Conservation (phyloP, 2,329 filamentous ascomycete species). For the Verticillium dahliae region DNA sequence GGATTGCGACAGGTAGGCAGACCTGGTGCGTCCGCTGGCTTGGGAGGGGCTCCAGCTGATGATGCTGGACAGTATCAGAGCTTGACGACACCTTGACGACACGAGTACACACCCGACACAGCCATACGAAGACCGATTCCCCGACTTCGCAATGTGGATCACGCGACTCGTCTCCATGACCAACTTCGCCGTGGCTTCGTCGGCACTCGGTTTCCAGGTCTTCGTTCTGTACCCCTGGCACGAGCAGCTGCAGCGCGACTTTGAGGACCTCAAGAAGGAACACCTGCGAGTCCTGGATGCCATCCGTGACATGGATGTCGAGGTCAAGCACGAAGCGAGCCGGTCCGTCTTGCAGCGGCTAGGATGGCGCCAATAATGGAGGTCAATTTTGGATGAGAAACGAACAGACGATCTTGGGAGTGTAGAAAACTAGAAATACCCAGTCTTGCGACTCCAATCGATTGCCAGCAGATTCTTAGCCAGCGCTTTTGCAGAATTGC, state of each 20-base stretch:
- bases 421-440: no score
- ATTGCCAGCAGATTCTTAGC: no score
- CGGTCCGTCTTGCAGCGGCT: constrained; percentile 10
- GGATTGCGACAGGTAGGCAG: not conserved
- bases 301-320: constrained; percentile 20
- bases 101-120: not conserved
- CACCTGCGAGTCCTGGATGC: constrained; percentile 37
- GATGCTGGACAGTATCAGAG: not conserved
- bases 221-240: constrained; percentile 68
- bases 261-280: constrained; percentile 52
- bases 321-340: constrained; percentile 8
- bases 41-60: not conserved
- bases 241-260: constrained; percentile 56
- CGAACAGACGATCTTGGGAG: no score
- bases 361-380: constrained; percentile 3
- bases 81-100: not conserved
- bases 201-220: constrained; percentile 60
- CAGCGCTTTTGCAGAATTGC: no score
- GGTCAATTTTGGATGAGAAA: not conserved
- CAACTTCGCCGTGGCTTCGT: constrained; percentile 60
- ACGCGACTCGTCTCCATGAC: constrained; percentile 49
- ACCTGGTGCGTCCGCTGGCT: not conserved
- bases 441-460: no score
- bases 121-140: not conserved
- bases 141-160: constrained; percentile 21